Conservation (phyloP, 257 asterid species). For the Fraxinus cuspidata region DNA sequence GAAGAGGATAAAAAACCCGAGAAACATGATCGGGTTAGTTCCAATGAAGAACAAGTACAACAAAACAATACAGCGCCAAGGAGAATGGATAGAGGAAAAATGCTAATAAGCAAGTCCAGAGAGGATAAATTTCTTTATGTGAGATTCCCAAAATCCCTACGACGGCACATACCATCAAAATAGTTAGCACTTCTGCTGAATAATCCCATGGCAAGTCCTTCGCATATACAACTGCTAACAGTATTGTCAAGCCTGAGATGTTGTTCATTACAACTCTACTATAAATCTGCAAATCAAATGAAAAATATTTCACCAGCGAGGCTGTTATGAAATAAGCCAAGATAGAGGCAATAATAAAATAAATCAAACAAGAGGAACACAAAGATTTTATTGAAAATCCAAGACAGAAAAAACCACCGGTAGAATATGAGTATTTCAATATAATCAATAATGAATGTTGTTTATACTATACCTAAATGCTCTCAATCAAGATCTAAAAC, state of each 20-base stretch:
- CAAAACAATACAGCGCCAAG: slow-evolving; percentile 37
- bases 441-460: no score
- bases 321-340: no score
- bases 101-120: slow-evolving; percentile 56
- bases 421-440: no score
- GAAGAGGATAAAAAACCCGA: neutral
- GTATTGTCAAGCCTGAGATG: slow-evolving; percentile 47
- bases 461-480: no score
- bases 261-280: slow-evolving; percentile 69
- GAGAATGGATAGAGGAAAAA: slow-evolving; percentile 56
- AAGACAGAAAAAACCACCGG: no score
- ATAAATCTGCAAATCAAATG: slow-evolving; percentile 41
- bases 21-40: slow-evolving; percentile 16
- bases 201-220: slow-evolving; percentile 63
- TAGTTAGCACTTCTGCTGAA: slow-evolving; percentile 57
- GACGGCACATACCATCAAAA: slow-evolving; percentile 40
- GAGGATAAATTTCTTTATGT: slow-evolving; percentile 43
- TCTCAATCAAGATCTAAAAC: no score
- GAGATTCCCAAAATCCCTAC: slow-evolving; percentile 46
- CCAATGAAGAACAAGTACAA: slow-evolving; percentile 38
- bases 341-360: no score
- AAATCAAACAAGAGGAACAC: no score
- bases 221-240: slow-evolving; percentile 52
- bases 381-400: no score
- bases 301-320: neutral